Base-by-base conservation (phyloP, 192 early-diverging fungal species). In the Helicostylum pulchrum region DNA sequence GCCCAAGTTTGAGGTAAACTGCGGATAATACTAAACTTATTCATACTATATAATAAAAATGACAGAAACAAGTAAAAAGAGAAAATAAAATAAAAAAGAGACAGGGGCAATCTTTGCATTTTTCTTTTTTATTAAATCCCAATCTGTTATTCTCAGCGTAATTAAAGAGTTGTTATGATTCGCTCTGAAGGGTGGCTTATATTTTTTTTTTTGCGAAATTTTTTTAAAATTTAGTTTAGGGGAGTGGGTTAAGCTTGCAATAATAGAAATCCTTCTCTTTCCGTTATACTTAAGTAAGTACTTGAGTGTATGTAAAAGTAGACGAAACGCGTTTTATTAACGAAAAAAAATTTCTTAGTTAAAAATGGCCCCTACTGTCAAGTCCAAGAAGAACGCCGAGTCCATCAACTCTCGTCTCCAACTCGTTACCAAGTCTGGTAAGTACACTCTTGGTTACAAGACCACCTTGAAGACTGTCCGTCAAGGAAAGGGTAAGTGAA, bases 391-490 rank as follows among this genome's bases (percentile, higher is more conserved):
- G 80, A 68, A 88, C 65, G 77, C 84, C 58, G 96, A 99, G 83
- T 89, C 88, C 80, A 97, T 99, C 90, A 98, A 98, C 92, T 87
- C 94, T 73, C 89, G 95, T 72, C 89, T 99, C 72, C 90, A 93
- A 65, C 91, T 99, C 75, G 97, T 99, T 68, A 98, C 94, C 92
- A 99, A 99, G 92, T 92, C 89, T 76, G 97, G 97, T 76, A 99
- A 99, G 88, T 92, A 91, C 82, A 82, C 87, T 61, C 90, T 99
- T 65, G 97, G 97, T 54, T 98, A 99, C 93, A 98, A 98, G 91
- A 90, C 92, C 70, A 97, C 96, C 75, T 86, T 99, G 74, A 98
- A 99, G 90, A 88, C 89, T 71, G 85, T 99, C 68, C 92, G 97
- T 71, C 85, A 89, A 67, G 96, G 96, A 79, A 98, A 97, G 88